Percentiles rank a stretch among this genome's conserved stretches.
Conservation (phyloP, 768 basidiomycete genomes). For the Pisolithus microcarpus region DNA sequence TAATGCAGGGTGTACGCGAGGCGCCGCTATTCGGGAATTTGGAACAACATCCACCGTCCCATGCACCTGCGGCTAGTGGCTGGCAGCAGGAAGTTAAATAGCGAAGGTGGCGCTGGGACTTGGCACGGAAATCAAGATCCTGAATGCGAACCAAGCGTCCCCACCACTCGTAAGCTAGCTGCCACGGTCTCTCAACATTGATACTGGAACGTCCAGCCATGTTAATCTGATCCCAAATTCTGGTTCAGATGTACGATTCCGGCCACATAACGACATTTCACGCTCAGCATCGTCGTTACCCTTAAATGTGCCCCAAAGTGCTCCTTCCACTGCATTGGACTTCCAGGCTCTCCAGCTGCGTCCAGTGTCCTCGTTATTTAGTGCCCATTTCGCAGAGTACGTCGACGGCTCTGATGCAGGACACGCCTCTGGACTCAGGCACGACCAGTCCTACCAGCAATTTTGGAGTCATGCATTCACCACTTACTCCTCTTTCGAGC, state of each 20-base stretch:
- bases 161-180: slow-evolving; percentile 21
- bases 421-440: slow-evolving; percentile 36
- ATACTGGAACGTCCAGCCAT: slow-evolving; percentile 17
- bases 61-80: slow-evolving; percentile 20
- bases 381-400: slow-evolving; percentile 53
- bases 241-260: slow-evolving; percentile 11
- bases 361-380: slow-evolving; percentile 72
- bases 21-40: slow-evolving; percentile 30
- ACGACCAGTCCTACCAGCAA: slow-evolving; percentile 45
- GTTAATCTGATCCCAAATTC: slow-evolving; percentile 7
- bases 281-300: slow-evolving; percentile 6
- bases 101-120: background rate
- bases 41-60: slow-evolving; percentile 35
- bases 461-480: slow-evolving; percentile 37
- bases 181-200: slow-evolving; percentile 25
- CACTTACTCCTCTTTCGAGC: slow-evolving; percentile 37
- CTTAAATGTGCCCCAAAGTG: slow-evolving; percentile 43
- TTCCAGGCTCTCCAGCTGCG: slow-evolving; percentile 66
- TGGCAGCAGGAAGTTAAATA: too few relatives aligned
- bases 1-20: slow-evolving; percentile 18
- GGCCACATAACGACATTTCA: slow-evolving; percentile 8
- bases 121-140: slow-evolving; percentile 1
- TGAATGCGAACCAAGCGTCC: slow-evolving; percentile 14
- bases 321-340: slow-evolving; percentile 54
- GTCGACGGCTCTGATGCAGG: slow-evolving; percentile 21